These are phyloP conservation scores for Chlorella sp. DNA, from an alignment of 139 green algal species.

Conservation along the genomic window DNA sequence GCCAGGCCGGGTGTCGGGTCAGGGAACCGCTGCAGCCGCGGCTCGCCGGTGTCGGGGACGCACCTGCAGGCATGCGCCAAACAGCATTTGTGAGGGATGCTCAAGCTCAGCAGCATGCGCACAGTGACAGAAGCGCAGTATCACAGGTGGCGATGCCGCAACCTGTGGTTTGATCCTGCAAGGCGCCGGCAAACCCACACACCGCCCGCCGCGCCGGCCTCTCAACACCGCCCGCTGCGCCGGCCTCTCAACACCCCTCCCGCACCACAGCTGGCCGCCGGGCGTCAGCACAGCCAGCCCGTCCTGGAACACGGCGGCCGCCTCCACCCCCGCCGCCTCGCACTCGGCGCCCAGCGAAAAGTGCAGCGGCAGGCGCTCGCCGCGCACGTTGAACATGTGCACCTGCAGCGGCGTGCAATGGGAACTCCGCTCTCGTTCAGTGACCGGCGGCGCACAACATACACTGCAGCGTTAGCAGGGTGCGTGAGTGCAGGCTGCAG, in stretches of 20 bases:
- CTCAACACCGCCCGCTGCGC: neutral
- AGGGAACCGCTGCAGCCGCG: slow-evolving; percentile 55
- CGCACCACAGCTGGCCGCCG: slow-evolving; percentile 47
- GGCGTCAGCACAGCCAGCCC: slow-evolving; percentile 71
- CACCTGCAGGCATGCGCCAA: too few relatives aligned
- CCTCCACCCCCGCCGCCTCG: slow-evolving; percentile 60
- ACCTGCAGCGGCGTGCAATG: slow-evolving; percentile 40
- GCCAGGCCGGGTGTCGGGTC: slow-evolving; percentile 3
- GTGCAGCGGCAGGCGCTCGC: slow-evolving; percentile 47
- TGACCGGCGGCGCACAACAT: too few relatives aligned
- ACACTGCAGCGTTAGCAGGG: too few relatives aligned
- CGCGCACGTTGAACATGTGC: slow-evolving; percentile 54
- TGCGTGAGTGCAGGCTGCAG: too few relatives aligned
- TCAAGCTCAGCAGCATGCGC: neutral
- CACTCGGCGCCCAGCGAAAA: slow-evolving; percentile 70
- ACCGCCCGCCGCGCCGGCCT: too few relatives aligned
- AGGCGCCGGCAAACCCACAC: neutral
- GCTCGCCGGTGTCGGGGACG: slow-evolving; percentile 56
- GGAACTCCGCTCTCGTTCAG: too few relatives aligned
- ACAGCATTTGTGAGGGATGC: too few relatives aligned
- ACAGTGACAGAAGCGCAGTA: neutral
- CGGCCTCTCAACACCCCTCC: neutral
- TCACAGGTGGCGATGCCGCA: neutral
- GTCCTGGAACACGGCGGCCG: slow-evolving; percentile 52
- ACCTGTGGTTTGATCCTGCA: neutral